Conservation (phyloP, 2,329 filamentous ascomycete species). For the Drechslerella stenobrocha region DNA sequence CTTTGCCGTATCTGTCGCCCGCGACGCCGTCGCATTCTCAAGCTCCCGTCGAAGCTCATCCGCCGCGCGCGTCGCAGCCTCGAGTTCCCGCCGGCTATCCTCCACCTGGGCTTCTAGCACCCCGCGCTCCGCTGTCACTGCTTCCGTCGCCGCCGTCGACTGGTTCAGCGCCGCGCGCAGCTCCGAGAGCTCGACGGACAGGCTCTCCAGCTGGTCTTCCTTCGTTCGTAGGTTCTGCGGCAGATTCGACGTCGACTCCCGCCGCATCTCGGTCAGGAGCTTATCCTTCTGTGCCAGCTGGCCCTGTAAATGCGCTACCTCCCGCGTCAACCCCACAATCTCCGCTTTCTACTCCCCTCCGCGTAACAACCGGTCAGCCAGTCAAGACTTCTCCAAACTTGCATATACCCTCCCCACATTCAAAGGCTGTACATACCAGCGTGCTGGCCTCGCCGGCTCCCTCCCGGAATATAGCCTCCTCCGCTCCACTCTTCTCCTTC, state of each 20-base stretch:
- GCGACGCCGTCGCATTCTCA: constrained; percentile 9
- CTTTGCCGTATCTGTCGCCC: constrained; percentile 16
- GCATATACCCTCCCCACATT: no score
- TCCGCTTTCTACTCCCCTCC: constrained; percentile 27
- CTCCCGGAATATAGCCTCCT: constrained; percentile 32
- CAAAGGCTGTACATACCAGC: no score
- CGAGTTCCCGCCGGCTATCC: constrained; percentile 5
- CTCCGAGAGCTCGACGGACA: constrained; percentile 42
- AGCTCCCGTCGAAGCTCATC: constrained; percentile 17
- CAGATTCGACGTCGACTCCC: constrained; percentile 15
- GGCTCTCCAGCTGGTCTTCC: constrained; percentile 37
- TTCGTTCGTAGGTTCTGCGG: constrained; percentile 14
- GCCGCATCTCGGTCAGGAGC: constrained; percentile 26
- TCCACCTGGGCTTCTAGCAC: constrained; percentile 8
- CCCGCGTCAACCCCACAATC: constrained; percentile 18
- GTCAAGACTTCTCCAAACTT: no score
- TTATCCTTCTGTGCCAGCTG: constrained; percentile 38
- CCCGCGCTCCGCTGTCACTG: constrained; percentile 13
- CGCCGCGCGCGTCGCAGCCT: background rate
- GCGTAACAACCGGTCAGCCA: no score
- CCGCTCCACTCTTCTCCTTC: constrained; percentile 18
- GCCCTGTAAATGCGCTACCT: constrained; percentile 29
- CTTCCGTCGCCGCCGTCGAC: constrained; percentile 4
- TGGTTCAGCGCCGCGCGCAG: constrained; percentile 16
- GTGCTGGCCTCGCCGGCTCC: constrained; percentile 26